Base-by-base conservation (phyloP, 2,329 filamentous ascomycete species). In the Rutstroemia sp. region DNA sequence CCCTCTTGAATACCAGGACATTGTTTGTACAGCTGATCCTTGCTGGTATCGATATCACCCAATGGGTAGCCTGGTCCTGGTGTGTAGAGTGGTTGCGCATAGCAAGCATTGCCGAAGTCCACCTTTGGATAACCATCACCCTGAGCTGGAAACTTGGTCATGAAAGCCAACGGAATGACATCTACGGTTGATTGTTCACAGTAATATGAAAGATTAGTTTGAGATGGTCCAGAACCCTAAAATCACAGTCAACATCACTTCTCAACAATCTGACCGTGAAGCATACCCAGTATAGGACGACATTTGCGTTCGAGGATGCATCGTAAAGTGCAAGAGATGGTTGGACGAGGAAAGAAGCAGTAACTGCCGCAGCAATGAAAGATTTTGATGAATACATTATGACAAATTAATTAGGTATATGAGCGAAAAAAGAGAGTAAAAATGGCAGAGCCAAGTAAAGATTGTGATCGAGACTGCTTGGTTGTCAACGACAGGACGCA, bases 21-120 rank as follows among this genome's bases (percentile, higher is more conserved):
- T 49, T 68, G 63, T 4, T 56, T 63, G 44, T 66, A 63, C 12
- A 75, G 65, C 16, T 61, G 52, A 58, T 75, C 66, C n/a, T 68
- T 66, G 1, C 62, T 59, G 0, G 69, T 63, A 47, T 68, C 66
- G 2, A 65, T 61, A 21, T 70, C 68, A 5, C 52, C 49, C 16
- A 61, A 61, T 37, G 53, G 48, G 47, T 67, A 65, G 21, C 61
- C 62, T 9, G 67, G 64, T 0, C 58, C 60, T 16, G 53, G 45
- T n/a, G 30, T 38, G 58, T 68, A 72, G 4, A 71, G 69, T 1
- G 71, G 68, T 5, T 67, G 68, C 0, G 63, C 61, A 42, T 68
- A 71, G 60, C 74, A 76, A 49, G 72, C 68, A 54, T 75, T 75
- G 4, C 72, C 74, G 56, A 73, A 74, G 61, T 75, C 73, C 41